Evolutionary conservation across 352 stramenopile species (phyloP).

Genomic region (Phytopythium sindhum): DNA sequence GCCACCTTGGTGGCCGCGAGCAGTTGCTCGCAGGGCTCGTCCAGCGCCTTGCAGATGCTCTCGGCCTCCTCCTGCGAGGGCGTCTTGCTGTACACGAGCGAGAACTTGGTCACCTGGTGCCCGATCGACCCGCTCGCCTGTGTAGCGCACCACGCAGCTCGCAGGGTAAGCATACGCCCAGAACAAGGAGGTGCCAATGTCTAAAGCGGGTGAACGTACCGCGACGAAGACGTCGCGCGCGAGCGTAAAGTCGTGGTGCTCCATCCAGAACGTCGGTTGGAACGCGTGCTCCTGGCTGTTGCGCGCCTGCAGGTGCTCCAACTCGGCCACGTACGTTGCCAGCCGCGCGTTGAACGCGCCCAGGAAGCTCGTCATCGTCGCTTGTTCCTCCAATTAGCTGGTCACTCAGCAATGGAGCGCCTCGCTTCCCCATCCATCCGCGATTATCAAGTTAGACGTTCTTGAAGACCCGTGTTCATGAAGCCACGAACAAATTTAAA

Average conservation of each 20-base stretch:
- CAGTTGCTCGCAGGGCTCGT: constrained; percentile 78
- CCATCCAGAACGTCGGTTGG: constrained; percentile 74
- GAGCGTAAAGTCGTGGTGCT: constrained; percentile 72
- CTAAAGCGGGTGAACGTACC: constrained; percentile 22
- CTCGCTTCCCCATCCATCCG: background rate
- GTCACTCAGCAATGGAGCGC: background rate
- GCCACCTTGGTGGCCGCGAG: constrained; percentile 71
- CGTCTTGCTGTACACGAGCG: constrained; percentile 79
- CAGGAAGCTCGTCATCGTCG: constrained; percentile 51
- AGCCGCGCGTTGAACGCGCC: constrained; percentile 52
- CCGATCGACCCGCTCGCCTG: constrained; percentile 67
- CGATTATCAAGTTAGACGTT: too few species aligned
- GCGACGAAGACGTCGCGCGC: constrained; percentile 77
- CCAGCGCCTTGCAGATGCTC: constrained; percentile 77
- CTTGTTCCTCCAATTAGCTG: too few species aligned
- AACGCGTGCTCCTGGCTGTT: constrained; percentile 58
- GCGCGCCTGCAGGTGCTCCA: constrained; percentile 55
- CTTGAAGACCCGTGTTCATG: too few species aligned
- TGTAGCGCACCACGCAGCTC: background rate
- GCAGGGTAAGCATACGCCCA: background rate
- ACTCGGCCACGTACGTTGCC: constrained; percentile 44
- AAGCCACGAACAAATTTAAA: too few species aligned
- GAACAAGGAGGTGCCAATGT: background rate
- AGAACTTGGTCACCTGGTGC: constrained; percentile 87
- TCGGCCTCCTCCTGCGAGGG: constrained; percentile 58